Conservation (phyloP, 805 yeast species). For the Kodamaea neixiangensis region DNA sequence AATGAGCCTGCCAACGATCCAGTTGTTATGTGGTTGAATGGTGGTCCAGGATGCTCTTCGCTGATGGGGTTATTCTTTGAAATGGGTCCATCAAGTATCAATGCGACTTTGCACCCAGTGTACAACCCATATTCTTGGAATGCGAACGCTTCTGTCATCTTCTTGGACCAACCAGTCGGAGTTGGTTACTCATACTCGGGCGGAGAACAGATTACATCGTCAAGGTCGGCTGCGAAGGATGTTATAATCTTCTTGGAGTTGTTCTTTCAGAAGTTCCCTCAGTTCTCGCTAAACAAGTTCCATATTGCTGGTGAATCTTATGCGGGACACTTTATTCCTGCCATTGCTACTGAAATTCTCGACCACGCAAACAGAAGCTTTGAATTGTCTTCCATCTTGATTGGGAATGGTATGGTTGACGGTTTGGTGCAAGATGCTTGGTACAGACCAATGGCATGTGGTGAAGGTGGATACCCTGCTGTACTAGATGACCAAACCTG, state of each 20-base stretch:
- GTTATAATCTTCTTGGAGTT: conserved; percentile 26
- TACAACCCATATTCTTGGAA: conserved; percentile 33
- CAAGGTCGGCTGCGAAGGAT: conserved; percentile 23
- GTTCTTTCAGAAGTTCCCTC: conserved; percentile 27
- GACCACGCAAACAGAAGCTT: conserved; percentile 24
- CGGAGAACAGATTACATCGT: conserved; percentile 16
- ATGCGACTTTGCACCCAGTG: conserved; percentile 24
- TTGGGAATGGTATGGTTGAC: conserved; percentile 49
- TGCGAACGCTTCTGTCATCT: conserved; percentile 28
- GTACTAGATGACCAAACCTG: conserved; percentile 36
- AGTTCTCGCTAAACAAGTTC: conserved; percentile 20
- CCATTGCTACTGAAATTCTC: conserved; percentile 24
- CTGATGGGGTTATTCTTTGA: conserved; percentile 32
- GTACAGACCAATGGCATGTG: conserved; percentile 49
- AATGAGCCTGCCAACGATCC: conserved; percentile 35
- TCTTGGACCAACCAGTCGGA: conserved; percentile 30
- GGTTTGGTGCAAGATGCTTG: conserved; percentile 40
- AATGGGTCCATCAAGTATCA: conserved; percentile 30
- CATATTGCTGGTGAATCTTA: conserved; percentile 31
- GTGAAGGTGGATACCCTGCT: conserved; percentile 45
- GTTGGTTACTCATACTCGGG: conserved; percentile 26
- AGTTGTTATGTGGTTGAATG: conserved; percentile 34
- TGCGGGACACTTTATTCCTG: conserved; percentile 29
- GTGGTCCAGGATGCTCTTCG: conserved; percentile 37
- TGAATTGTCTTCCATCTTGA: conserved; percentile 40